These are phyloP conservation scores for Myriosclerotinia curreyana DNA, from an alignment of 2,329 filamentous ascomycete genomes.

Conservation along the genomic window DNA sequence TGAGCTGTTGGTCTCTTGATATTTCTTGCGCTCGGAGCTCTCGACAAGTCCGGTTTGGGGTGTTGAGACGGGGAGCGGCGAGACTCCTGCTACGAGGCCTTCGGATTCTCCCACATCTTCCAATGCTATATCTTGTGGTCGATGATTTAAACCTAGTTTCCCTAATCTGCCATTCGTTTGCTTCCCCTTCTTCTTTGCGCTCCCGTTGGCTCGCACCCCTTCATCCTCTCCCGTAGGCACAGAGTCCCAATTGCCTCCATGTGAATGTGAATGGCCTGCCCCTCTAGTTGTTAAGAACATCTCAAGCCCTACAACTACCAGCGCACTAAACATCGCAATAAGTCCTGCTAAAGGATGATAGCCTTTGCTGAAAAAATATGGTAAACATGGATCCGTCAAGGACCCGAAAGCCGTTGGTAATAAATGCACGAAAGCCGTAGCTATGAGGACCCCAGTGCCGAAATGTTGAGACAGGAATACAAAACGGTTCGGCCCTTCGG, in stretches of 20 bases:
- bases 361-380: slow-evolving; percentile 72
- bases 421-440: slow-evolving; percentile 77
- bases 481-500: slow-evolving; percentile 33
- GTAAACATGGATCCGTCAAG: slow-evolving; percentile 63
- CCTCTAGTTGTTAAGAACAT: slow-evolving; percentile 79
- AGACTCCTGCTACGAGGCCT: slow-evolving; percentile 57
- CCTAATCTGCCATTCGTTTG: slow-evolving; percentile 35
- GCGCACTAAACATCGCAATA: slow-evolving; percentile 77
- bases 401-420: slow-evolving; percentile 60
- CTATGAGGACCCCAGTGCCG: slow-evolving; percentile 80
- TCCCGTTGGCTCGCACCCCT: slow-evolving; percentile 39
- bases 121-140: slow-evolving; percentile 51
- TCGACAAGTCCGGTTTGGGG: slow-evolving; percentile 38
- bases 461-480: slow-evolving; percentile 65
- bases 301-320: slow-evolving; percentile 80
- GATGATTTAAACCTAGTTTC: slow-evolving; percentile 38
- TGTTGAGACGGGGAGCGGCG: slow-evolving; percentile 56
- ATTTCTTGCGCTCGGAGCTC: slow-evolving; percentile 32
- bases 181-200: slow-evolving; percentile 27
- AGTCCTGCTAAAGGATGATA: slow-evolving; percentile 79
- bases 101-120: slow-evolving; percentile 52
- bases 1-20: slow-evolving; percentile 34
- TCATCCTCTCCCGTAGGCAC: slow-evolving; percentile 42
- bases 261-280: slow-evolving; percentile 59
- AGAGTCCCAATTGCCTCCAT: slow-evolving; percentile 40